Percentiles rank a stretch among this genome's conserved stretches.
These are phyloP conservation scores for Psilocybe azurescens DNA, from an alignment of 768 basidiomycete genomes.

Conservation along the genomic window DNA sequence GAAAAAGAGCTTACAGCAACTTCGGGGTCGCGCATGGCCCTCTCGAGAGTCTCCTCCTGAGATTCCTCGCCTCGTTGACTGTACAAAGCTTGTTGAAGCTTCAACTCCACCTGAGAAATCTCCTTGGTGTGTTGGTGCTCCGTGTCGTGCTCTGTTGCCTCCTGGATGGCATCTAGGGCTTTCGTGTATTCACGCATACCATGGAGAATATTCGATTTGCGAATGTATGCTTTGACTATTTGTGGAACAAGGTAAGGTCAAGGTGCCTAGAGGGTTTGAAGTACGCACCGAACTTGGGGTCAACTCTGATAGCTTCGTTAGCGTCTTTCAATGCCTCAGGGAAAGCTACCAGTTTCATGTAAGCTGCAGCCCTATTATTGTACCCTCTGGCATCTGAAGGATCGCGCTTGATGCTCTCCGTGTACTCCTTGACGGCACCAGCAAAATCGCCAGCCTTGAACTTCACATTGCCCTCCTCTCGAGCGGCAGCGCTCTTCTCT, in stretches of 20 bases:
- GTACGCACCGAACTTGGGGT: slow-evolving; percentile 78
- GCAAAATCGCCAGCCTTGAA: slow-evolving; percentile 96
- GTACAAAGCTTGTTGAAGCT: slow-evolving; percentile 81
- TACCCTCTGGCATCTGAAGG: slow-evolving; percentile 91
- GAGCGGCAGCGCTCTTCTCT: slow-evolving; percentile 76
- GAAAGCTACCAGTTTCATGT: slow-evolving; percentile 92
- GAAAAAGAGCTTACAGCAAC: slow-evolving; percentile 67
- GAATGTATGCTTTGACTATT: slow-evolving; percentile 92
- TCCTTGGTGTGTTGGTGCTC: slow-evolving; percentile 84
- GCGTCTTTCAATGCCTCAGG: slow-evolving; percentile 97
- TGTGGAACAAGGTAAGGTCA: not conserved
- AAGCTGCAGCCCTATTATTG: slow-evolving; percentile 98
- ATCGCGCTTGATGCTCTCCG: slow-evolving; percentile 96
- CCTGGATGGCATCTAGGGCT: slow-evolving; percentile 83
- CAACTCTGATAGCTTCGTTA: slow-evolving; percentile 90
- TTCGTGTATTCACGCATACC: slow-evolving; percentile 92
- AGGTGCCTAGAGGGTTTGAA: slow-evolving; percentile 1
- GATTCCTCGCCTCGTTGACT: slow-evolving; percentile 82
- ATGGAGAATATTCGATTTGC: slow-evolving; percentile 85
- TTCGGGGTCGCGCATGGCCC: slow-evolving; percentile 98
- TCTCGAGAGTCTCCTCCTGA: slow-evolving; percentile 90
- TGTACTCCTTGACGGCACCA: slow-evolving; percentile 88
- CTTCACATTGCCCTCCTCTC: slow-evolving; percentile 90
- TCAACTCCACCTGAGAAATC: slow-evolving; percentile 80
- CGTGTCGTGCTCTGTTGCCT: slow-evolving; percentile 78